Conservation (phyloP, 2,329 filamentous ascomycete genomes). For the Colletotrichum sp. region DNA sequence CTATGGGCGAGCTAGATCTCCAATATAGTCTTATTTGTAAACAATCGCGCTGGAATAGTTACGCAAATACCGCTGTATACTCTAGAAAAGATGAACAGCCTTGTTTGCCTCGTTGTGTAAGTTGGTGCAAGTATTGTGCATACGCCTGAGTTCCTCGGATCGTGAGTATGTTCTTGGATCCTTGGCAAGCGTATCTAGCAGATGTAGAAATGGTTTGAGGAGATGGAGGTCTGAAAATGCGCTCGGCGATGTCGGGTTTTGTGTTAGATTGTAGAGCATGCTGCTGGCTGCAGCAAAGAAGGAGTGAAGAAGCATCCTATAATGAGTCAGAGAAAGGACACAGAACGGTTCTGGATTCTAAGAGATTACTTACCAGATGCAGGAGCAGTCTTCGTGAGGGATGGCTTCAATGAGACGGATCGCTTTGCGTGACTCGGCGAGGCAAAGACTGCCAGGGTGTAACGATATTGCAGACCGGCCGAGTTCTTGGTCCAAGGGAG, state of each 20-base stretch:
- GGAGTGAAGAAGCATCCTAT: background rate
- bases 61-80: background rate
- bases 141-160: background rate
- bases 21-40: background rate
- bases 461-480: background rate
- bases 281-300: background rate
- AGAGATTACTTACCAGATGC: background rate
- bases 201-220: background rate
- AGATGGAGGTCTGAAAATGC: background rate
- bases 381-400: background rate
- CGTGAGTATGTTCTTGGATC: background rate
- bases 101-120: background rate
- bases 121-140: background rate
- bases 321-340: background rate
- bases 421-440: background rate
- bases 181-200: background rate
- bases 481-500: background rate
- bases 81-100: background rate
- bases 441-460: background rate
- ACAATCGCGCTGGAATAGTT: background rate
- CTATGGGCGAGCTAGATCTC: background rate
- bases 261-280: background rate
- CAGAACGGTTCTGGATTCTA: background rate
- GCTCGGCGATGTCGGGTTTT: background rate
- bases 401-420: background rate